Base-by-base conservation (phyloP, 495 filamentous ascomycete genomes). In the Massariosphaeria phaeospora region DNA sequence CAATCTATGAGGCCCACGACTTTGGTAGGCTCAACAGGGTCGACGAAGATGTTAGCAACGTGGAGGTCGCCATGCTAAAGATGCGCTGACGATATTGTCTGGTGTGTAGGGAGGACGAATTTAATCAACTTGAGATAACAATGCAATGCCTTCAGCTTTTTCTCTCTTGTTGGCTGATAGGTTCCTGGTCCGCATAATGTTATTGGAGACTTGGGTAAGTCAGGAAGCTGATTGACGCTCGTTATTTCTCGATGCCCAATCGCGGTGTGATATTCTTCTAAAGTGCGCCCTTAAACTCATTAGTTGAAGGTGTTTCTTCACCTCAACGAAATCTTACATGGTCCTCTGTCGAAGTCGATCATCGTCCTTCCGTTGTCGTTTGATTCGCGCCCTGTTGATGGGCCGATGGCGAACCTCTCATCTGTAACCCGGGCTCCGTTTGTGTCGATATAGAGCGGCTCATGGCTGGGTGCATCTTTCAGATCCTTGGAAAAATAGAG, bases 1-100 rank as follows among this genome's bases (percentile, higher is more conserved):
- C 57, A 54, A 45, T 60, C 57, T 33, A 60, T 55, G 23, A 60
- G 21, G 43, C 29, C 23, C 11, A 60, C 15, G 21, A 60, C 23
- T 54, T 50, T 20, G 13, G 57, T 60, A 15, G 57, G 57, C 21
- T 60, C 1, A 0, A 43, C 21, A 42, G 57, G 57, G 18, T 60
- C 25, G 0, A 60, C 57, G 49, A 60, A 60, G 43, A 60, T 60
- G 43, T 60, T 60, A 21, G 23, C 57, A 54, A 33, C 44, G 30
- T 60, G 57, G 38, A 60, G 44, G 44, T 60, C 57, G 29, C 10
- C n/a, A 44, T 60, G 57, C 57, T 50, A 60, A 12, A 59, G 55
- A 41, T 41, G 33, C 15, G 34, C 23, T n/a, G 31, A 41, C 31
- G 43, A 48, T 13, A 57, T 41, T 21, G 39, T 33, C n/a, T 1